These are phyloP conservation scores for Bruguiera hainesii DNA, from an alignment of 441 rosid species.

Conservation along the genomic window DNA sequence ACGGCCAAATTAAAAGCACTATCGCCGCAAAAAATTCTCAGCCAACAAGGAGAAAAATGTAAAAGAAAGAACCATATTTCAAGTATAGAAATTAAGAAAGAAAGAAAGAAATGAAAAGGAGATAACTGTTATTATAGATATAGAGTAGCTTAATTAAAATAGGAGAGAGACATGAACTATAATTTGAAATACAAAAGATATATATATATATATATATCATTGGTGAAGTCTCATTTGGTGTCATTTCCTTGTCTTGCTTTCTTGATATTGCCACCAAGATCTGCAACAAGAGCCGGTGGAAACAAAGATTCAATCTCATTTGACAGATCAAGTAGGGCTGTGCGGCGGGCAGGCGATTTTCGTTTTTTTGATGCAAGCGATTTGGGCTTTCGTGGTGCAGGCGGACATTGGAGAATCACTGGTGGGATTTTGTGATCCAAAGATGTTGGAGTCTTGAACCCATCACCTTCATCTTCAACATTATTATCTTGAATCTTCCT, in stretches of 20 bases:
- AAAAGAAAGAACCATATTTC: no score
- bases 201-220: no score
- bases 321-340: constrained; percentile 56
- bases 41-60: no score
- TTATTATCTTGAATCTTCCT: neutral
- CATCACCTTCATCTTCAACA: constrained; percentile 30
- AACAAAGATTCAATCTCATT: constrained; percentile 65
- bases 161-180: no score
- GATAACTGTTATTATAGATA: no score
- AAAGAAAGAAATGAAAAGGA: no score
- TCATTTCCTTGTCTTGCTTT: constrained; percentile 43
- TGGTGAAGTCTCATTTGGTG: neutral
- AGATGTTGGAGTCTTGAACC: constrained; percentile 73
- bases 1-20: no score
- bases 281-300: constrained; percentile 49
- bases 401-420: constrained; percentile 44
- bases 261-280: constrained; percentile 57
- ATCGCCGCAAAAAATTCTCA: no score
- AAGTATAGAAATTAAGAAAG: no score
- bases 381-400: constrained; percentile 73
- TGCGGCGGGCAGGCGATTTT: constrained; percentile 24
- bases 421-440: constrained; percentile 32
- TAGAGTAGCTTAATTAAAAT: no score
- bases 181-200: no score
- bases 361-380: constrained; percentile 37